Evolutionary conservation across 23 red algal genomes (phyloP).

Genomic region (Chondrus crispus): DNA sequence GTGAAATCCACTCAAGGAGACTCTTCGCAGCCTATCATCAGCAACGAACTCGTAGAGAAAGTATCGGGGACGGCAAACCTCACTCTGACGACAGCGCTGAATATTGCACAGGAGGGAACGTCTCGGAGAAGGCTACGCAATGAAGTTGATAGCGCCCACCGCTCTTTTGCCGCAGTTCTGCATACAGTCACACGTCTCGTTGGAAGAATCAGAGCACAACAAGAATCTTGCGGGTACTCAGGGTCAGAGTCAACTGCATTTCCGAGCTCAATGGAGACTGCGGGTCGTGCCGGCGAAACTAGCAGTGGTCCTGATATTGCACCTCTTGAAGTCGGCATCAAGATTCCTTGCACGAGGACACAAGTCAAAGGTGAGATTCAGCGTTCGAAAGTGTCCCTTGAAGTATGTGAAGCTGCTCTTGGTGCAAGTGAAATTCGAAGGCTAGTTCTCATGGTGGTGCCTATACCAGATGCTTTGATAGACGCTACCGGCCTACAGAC

Average conservation of each 20-base stretch:
- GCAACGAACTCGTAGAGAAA: conserved; percentile 38
- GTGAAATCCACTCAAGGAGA: conserved; percentile 24
- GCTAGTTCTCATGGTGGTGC: background rate
- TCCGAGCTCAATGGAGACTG: background rate
- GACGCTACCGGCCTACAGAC: conserved; percentile 5
- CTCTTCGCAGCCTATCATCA: conserved; percentile 13
- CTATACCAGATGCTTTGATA: conserved; percentile 3
- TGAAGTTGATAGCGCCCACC: background rate
- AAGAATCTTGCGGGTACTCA: conserved; percentile 37
- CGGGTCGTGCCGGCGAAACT: background rate
- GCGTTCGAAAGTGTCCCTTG: background rate
- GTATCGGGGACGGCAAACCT: conserved; percentile 42
- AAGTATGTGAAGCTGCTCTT: conserved; percentile 9
- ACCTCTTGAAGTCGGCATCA: conserved; percentile 6
- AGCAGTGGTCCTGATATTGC: background rate
- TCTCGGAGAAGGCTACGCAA: conserved; percentile 18
- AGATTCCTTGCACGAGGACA: background rate
- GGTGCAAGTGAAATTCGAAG: background rate
- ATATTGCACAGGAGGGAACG: conserved; percentile 29
- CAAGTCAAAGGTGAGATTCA: background rate
- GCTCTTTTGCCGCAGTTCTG: conserved; percentile 19
- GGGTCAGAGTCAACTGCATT: conserved; percentile 33
- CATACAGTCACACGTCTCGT: conserved; percentile 2
- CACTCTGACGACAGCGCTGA: conserved; percentile 18
- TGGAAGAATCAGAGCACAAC: conserved; percentile 20